Base-by-base conservation (phyloP, 2,329 filamentous ascomycete species). In the Raffaelea albimanens region DNA sequence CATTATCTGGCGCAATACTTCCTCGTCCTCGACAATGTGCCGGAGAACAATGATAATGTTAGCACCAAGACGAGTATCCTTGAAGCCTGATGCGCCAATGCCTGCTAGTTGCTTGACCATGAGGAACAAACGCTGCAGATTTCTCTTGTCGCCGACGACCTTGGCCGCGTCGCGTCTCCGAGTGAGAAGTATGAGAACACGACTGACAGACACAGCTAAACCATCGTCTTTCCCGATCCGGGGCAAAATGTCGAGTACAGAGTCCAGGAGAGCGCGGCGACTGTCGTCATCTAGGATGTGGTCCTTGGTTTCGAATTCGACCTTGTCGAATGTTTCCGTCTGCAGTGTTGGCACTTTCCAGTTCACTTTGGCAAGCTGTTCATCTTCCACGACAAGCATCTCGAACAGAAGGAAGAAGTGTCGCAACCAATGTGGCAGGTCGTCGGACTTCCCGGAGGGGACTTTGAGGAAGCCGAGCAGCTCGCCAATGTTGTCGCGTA, bases 21-120 rank as follows among this genome's bases (percentile, higher is more conserved):
- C 83, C 44, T 95, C 88, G 59, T 98, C 94, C 65, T 98, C 93
- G 46, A 97, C 80, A 54, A 98, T 83, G 59, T 98, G 93, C 38
- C 94, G 83, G 40, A 98, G 70, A 45, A 96, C 83, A 13, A 91
- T 77, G 76, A 97, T 83, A 57, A 95, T 84, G 49, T 84, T 76
- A 20, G 71, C 63, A 3, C 71, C 69, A 36, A 78, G 66, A 46
- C 69, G 70, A 2, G 68, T 71, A 38, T 75, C 71, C 51, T 68
- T 73, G 10, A 98, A 75, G 47, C 83, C 83, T 47, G 85, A 78
- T 25, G 88, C 86, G 7, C 86, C 85, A 25, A 82, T 76, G 22
- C 85, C 86, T 19, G 87, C 83, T 50, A 97, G 78, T 62, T 97
- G 91, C 63, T 94, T 95, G 49, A 91, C 82, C 87, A 97, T 95